Conservation (phyloP, 1,284 basidiomycete genomes). For the Microstroma glucosiphilum region DNA sequence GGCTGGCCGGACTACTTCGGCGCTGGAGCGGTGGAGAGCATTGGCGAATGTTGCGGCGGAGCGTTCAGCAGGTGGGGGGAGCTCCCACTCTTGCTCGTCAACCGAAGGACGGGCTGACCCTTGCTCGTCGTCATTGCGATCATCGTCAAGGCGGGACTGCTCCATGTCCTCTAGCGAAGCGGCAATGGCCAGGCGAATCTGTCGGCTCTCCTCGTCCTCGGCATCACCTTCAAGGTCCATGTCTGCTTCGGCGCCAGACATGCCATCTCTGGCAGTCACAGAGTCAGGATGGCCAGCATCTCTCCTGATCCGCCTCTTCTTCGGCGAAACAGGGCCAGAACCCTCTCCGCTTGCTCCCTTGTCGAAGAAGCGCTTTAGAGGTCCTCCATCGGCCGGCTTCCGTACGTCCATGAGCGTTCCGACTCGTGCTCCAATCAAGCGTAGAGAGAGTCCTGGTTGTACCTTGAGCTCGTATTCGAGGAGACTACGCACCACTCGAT, state of each 20-base stretch:
- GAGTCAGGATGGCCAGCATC: background rate
- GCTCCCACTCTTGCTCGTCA: background rate
- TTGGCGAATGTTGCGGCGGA: background rate
- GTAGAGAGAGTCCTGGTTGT: conserved; percentile 22
- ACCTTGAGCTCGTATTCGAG: conserved; percentile 31
- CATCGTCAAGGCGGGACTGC: conserved; percentile 10
- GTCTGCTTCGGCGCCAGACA: background rate
- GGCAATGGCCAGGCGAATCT: conserved; percentile 26
- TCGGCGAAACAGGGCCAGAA: background rate
- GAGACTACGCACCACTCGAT: conserved; percentile 23
- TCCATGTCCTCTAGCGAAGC: conserved; percentile 21
- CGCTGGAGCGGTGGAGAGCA: background rate
- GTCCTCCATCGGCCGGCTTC: conserved; percentile 18
- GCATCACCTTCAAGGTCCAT: background rate
- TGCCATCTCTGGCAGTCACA: background rate
- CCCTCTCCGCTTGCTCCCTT: conserved; percentile 7
- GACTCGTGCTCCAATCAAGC: conserved; percentile 40
- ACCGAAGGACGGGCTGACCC: background rate
- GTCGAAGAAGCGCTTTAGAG: conserved; percentile 20
- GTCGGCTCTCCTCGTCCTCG: conserved; percentile 22
- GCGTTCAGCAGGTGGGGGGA: background rate
- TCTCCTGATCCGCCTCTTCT: background rate
- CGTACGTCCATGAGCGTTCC: conserved; percentile 21
- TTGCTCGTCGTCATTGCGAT: conserved; percentile 15
- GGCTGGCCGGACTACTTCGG: background rate